Evolutionary conservation across 352 stramenopile species (phyloP), one percentile per base, ranked within the genome.

Genomic region (Globisporangium apiculatum): DNA sequence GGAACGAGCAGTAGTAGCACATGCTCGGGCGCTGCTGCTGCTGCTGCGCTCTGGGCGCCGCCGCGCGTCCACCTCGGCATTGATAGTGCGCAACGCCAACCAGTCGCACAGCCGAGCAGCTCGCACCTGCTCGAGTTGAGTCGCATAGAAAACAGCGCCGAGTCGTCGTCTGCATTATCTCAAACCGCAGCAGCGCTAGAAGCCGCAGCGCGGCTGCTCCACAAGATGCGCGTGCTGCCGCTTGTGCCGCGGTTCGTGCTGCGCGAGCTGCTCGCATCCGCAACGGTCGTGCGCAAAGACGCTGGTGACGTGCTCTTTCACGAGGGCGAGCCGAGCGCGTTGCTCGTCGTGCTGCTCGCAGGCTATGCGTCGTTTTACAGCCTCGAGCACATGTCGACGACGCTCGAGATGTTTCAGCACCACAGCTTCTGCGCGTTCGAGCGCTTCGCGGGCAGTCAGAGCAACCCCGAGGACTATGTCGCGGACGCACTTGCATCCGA

Each of bases 281-380:
- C 49, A 1, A 60, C 56, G 1, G 40, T 88, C n/a, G 57, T 80
- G 7, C 55, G 52, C 42, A 79, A 73, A 47, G 52, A 54, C n/a
- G 69, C 72, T 1, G 78, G 76, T 0, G 75, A 88, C n/a, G 49
- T 82, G n/a, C 18, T 86, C 7, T 73, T 81, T 64, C 78, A 79
- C 31, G 78, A 88, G 40, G 58, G 69, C 40, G 71, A 80, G 7
- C 41, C 51, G 10, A 62, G 66, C 3, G 58, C 55, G 36, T 58
- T 60, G 7, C 65, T 88, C 7, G 67, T 86, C 8, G 57, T 76
- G 0, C n/a, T 86, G n/a, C 57, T 85, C 8, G 68, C 65, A 2
- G 78, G 78, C 2, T 86, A 85, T 36, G 15, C 85, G 15, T 75
- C 72, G 7, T 73, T 88, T 10, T 88, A 86, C 57, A 84, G 75